Conservation (phyloP, 2,329 filamentous ascomycete species). For the Stachybotrys echinatus region DNA sequence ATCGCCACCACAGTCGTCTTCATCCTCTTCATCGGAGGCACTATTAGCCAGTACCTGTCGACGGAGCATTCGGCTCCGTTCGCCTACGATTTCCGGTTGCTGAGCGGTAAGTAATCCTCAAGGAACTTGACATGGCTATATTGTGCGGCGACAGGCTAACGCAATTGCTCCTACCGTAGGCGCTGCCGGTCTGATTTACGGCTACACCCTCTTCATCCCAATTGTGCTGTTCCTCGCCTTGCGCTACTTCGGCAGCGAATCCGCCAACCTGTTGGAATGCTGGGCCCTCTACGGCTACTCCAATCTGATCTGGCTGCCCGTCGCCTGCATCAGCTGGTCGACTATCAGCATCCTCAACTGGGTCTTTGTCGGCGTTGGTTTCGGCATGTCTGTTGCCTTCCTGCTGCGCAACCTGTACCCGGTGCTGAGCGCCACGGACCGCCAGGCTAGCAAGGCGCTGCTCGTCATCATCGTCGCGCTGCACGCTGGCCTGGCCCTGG, state of each 20-base stretch:
- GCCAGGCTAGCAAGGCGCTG: constrained; percentile 83
- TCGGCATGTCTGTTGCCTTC: constrained; percentile 77
- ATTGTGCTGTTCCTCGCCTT: constrained; percentile 80
- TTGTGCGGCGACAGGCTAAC: too few relatives aligned
- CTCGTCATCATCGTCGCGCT: constrained; percentile 78
- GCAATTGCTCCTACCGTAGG: constrained; percentile 39
- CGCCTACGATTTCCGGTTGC: constrained; percentile 82
- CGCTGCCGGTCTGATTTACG: constrained; percentile 88
- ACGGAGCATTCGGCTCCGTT: constrained; percentile 66
- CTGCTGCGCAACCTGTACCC: constrained; percentile 83
- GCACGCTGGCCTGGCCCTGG: constrained; percentile 84
- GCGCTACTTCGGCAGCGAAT: constrained; percentile 93
- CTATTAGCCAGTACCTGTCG: constrained; percentile 85
- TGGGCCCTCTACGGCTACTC: constrained; percentile 94
- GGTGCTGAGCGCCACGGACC: constrained; percentile 86
- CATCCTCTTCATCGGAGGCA: constrained; percentile 91
- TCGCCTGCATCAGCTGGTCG: constrained; percentile 88
- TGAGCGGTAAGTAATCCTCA: constrained; percentile 73
- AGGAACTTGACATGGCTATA: too few relatives aligned
- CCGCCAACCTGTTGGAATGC: constrained; percentile 89
- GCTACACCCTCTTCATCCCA: constrained; percentile 86
- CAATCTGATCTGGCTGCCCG: constrained; percentile 95
- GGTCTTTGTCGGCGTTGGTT: constrained; percentile 84
- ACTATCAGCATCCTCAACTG: constrained; percentile 84
- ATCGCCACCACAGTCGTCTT: constrained; percentile 96